Base-by-base conservation (phyloP, 169 alveolate species). In the Prorocentrum cordatum region DNA sequence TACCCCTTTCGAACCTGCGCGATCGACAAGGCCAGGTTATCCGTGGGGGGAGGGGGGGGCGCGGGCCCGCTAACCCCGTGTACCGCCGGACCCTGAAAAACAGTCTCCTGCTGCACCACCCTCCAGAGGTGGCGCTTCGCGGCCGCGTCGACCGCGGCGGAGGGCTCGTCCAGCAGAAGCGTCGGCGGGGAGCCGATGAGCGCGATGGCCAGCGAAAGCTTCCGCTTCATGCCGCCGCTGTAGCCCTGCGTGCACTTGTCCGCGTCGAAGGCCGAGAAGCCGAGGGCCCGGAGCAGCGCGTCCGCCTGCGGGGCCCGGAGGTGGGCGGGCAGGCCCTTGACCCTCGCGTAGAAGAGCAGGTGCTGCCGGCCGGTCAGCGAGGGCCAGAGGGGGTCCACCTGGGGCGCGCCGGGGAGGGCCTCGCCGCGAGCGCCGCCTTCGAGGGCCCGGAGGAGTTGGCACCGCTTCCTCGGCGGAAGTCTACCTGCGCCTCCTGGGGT, bases 181-280 rank as follows among this genome's bases (percentile, higher is more conserved):
- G 54, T 93, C 2, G 96, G 93, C 0, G 97, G 97, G 73, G 94
- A 93, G n/a, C 98, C 96, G 14, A 95, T 93, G 94, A 95, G 92
- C 42, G 97, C 95, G 54, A 96, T 93, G 18, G 97, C 97, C 4
- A 96, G 92, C 2, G 97, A 93, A 6, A 95, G 94, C 89, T 97
- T 93, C 84, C 89, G 68, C 66, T 79, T 79, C 89, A 79, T 79
- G 24, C 89, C 89, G 18, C 89, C 89, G 18, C 89, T 79, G 66
- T 79, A 79, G 47, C 61, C 36, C 24, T 77, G 32, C 33, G 38
- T 62, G 20, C 62, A 32, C 36, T 79, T 79, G 33, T 39, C 24
- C 7, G 77, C 89, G 26, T 35, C 89, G 5, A 58, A 39, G 3
- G 27, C 66, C 35, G 68, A 47, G 9, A 79, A 50, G 7, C 89